Conservation (phyloP, 352 stramenopile species). For the Globisporangium viniferum region DNA sequence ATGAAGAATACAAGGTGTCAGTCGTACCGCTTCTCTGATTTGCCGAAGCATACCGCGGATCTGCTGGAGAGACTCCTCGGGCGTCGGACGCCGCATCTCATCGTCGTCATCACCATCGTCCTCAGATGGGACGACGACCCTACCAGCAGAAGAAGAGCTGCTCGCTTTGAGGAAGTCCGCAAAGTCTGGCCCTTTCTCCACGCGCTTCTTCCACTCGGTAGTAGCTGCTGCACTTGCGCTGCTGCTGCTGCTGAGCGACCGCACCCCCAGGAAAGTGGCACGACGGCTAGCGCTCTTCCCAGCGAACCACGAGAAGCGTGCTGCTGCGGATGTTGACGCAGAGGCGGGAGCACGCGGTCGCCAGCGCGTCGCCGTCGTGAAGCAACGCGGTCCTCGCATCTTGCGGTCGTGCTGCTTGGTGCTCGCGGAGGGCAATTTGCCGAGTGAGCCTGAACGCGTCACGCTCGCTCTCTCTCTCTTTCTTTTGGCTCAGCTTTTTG, state of each 20-base stretch:
- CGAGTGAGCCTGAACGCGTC: slow-evolving; percentile 1
- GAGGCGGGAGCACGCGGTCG: neutral
- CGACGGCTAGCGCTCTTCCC: neutral
- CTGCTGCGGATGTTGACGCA: neutral
- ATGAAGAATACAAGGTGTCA: too few species aligned
- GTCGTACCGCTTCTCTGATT: slow-evolving; percentile 15
- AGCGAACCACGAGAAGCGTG: neutral
- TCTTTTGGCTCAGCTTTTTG: neutral
- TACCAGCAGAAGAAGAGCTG: neutral
- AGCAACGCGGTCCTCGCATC: neutral
- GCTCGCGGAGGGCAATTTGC: neutral
- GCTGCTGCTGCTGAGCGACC: neutral
- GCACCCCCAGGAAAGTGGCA: neutral
- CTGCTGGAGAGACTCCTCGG: slow-evolving; percentile 26
- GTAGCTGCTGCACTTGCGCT: neutral
- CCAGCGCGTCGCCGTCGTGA: neutral
- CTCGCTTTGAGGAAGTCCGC: slow-evolving; percentile 32
- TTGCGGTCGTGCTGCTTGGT: neutral
- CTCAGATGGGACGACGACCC: neutral
- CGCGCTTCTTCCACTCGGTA: slow-evolving; percentile 30
- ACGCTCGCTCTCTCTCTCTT: neutral
- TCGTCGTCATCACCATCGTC: slow-evolving; percentile 1
- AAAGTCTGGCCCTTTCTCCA: slow-evolving; percentile 30
- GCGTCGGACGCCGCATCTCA: slow-evolving; percentile 6
- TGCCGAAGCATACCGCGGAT: slow-evolving; percentile 26